Base-by-base conservation (phyloP, 345 rosid species). In the Citrus medica region DNA sequence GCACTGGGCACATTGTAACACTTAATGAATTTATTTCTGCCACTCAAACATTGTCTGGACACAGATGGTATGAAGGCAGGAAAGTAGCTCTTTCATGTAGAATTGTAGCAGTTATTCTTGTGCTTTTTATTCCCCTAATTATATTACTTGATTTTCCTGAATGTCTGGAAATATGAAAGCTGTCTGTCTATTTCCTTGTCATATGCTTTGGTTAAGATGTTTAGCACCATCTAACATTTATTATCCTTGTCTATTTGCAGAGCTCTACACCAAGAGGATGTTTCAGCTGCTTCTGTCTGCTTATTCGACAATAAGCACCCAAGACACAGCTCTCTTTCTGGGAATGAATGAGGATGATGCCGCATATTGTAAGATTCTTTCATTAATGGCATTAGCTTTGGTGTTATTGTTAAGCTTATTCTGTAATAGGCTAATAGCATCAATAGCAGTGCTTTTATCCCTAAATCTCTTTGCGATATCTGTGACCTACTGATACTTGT, bases 331-430 rank as follows among this genome's bases (percentile, higher is more conserved):
- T 9, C 92, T 78, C 69, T 94, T 92, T 88, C 88, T 94, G 53
- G 99, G 99, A 81, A 96, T 89, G 98, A 86, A 76, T 2, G 98
- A 94, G 84, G 93, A 90, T 33, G 92, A 92, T 84, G 93, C 92
- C 61, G 79, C 88, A 53, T 84, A 84, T 28, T 92, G 98, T 94
- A 90, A 88, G 99, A 46, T 81, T 78, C 78, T 73, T 6, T 60
- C 37, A 42, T 33, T 51, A 14, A 51, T 51, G 22, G 58, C 58
- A 17, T 53, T 19, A 53, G 1, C 22, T 17, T 1, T 53, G 58
- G 58, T 13, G 5, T 46, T 0, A 46, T 46, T 46, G 22, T 17
- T 17, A 53, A 53, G 22, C 58, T 53, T 17, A 0, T 17, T 53
- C 7, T 53, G 22, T 17, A 51, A 53, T 40, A 40, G 46, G 46